Evolutionary conservation across 768 basidiomycete genomes (phyloP).

Genomic region (Mycena polygramma): DNA sequence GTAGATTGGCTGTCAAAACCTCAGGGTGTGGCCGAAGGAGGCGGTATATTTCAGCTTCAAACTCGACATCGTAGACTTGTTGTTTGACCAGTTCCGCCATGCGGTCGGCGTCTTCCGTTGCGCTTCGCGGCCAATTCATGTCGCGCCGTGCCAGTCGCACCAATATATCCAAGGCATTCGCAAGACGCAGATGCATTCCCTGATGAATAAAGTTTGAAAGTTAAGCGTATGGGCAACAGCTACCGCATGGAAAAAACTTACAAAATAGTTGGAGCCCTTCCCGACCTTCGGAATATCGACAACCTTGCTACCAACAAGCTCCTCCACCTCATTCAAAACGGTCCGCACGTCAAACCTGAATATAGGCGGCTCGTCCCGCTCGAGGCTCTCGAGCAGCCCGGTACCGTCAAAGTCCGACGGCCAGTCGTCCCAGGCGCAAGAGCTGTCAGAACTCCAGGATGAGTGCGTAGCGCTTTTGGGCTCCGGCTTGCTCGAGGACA

Average conservation of each 20-base stretch:
- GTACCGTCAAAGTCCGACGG: slow-evolving; percentile 30
- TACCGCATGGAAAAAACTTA: background rate
- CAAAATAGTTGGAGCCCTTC: slow-evolving; percentile 33
- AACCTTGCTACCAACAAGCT: background rate
- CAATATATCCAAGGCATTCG: slow-evolving; percentile 9
- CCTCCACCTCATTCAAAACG: slow-evolving; percentile 25
- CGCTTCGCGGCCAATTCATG: slow-evolving; percentile 23
- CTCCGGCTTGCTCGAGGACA: background rate
- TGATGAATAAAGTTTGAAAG: background rate
- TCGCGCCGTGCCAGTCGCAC: slow-evolving; percentile 22
- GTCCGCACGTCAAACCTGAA: slow-evolving; percentile 26
- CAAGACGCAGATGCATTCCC: slow-evolving; percentile 29
- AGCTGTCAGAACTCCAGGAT: slow-evolving; percentile 8
- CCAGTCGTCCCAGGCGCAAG: slow-evolving; percentile 31
- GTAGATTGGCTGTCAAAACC: slow-evolving; percentile 12
- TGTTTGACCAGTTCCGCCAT: slow-evolving; percentile 3
- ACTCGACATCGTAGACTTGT: slow-evolving; percentile 20
- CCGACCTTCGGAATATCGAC: slow-evolving; percentile 27
- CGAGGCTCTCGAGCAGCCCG: slow-evolving; percentile 23
- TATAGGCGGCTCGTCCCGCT: slow-evolving; percentile 11
- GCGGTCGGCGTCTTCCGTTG: background rate
- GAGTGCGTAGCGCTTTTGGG: slow-evolving; percentile 4
- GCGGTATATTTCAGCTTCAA: slow-evolving; percentile 23
- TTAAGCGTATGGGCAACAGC: background rate
- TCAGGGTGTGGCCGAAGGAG: slow-evolving; percentile 12